These are phyloP conservation scores for Tetracentron sinense DNA, from an alignment of 164 flowering plant species.

Conservation along the genomic window DNA sequence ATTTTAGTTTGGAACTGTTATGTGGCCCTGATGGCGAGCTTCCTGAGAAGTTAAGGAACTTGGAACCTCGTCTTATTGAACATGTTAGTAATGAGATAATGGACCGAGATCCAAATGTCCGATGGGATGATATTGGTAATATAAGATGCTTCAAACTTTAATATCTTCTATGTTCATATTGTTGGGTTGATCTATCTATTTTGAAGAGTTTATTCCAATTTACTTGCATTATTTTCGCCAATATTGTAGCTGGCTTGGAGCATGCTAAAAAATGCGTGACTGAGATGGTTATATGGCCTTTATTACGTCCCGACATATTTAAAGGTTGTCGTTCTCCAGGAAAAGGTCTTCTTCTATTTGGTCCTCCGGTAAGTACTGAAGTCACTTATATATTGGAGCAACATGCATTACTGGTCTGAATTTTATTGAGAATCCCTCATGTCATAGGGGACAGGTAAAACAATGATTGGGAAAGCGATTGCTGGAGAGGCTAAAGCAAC, in stretches of 20 bases:
- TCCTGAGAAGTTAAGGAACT: conserved; percentile 90
- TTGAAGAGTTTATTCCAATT: conserved; percentile 6
- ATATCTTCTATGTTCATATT: not conserved
- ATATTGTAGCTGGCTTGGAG: conserved; percentile 80
- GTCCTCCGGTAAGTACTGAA: conserved; percentile 80
- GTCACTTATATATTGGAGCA: conserved; percentile 3
- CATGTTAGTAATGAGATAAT: conserved; percentile 97
- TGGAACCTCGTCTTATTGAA: conserved; percentile 96
- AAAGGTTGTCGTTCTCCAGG: conserved; percentile 99
- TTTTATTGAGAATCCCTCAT: conserved; percentile 6
- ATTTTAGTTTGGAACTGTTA: conserved; percentile 73
- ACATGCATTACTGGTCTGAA: not conserved
- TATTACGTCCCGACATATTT: conserved; percentile 95
- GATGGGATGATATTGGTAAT: conserved; percentile 97
- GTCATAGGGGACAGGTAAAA: conserved; percentile 94
- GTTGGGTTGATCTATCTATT: conserved; percentile 1
- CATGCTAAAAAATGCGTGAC: conserved; percentile 99
- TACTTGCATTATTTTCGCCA: conserved; percentile 4
- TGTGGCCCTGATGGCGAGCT: conserved; percentile 98
- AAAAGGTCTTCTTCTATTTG: conserved; percentile 96
- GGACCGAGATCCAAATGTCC: conserved; percentile 96
- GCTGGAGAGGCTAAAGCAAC: conserved; percentile 99
- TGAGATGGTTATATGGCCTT: conserved; percentile 99
- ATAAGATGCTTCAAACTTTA: conserved; percentile 2
- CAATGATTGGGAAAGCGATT: conserved; percentile 99